These are phyloP conservation scores for Suhomyces chickasaworum DNA, from an alignment of 1,139 yeast species.

Conservation along the genomic window DNA sequence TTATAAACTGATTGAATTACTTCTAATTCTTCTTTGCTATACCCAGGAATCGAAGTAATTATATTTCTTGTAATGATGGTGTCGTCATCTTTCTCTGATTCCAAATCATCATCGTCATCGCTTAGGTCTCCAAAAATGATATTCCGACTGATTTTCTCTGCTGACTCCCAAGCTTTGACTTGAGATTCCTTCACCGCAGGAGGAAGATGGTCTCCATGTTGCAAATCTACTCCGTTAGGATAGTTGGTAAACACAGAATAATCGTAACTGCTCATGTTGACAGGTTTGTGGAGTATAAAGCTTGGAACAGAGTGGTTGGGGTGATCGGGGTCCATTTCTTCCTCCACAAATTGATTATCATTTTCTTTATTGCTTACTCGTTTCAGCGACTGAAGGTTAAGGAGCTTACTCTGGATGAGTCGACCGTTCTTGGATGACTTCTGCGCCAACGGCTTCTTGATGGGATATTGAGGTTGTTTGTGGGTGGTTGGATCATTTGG, in stretches of 20 bases:
- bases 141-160: constrained; percentile 41
- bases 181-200: constrained; percentile 35
- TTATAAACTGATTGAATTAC: constrained; percentile 21
- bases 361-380: constrained; percentile 12
- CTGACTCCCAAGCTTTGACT: constrained; percentile 51
- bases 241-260: constrained; percentile 27
- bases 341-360: constrained; percentile 8
- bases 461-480: constrained; percentile 12
- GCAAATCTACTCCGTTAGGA: constrained; percentile 24
- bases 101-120: constrained; percentile 18
- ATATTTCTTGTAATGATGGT: constrained; percentile 4
- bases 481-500: constrained; percentile 7
- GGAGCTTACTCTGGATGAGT: constrained; percentile 23
- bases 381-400: constrained; percentile 27
- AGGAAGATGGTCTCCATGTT: constrained; percentile 23
- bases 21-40: constrained; percentile 39
- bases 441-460: constrained; percentile 14
- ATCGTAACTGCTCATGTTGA: constrained; percentile 24
- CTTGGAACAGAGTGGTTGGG: constrained; percentile 21
- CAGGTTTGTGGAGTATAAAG: constrained; percentile 24
- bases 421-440: constrained; percentile 19
- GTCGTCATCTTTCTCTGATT: constrained; percentile 1
- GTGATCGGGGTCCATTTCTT: constrained; percentile 14
- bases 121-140: constrained; percentile 40
- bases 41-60: constrained; percentile 43